Evolutionary conservation across 495 filamentous ascomycete species (phyloP), one percentile per base, ranked within the genome.

Genomic region (Hypoxylon perforatum): DNA sequence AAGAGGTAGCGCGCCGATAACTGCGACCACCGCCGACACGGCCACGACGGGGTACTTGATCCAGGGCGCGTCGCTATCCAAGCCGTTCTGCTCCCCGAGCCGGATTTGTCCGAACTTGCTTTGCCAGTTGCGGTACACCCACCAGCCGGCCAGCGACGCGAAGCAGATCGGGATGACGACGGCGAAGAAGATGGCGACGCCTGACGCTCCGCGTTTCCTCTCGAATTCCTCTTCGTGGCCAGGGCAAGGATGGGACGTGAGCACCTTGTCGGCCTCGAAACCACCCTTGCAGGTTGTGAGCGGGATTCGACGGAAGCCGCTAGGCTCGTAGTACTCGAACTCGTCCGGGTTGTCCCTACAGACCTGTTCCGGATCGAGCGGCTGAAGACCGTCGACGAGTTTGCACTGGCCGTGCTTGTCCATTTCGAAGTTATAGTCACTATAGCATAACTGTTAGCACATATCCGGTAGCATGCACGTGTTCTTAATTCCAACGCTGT

Each of bases 361-460:
- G 41, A 83, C 81, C 57, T 81, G 79, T 46, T 74, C 63, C 52
- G 89, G 87, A 71, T 94, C 85, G n/a, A 88, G 82, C 19, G 88
- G 86, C 8, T 77, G 19, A 45, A 92, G 84, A 22, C 93, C 94
- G 0, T 80, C 67, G 25, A 97, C 91, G 35, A 95, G 87, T 5
- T 68, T 65, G 77, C 96, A 99, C 61, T 87, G 86, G 41, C 88
- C 89, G 73, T 93, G 91, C 33, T 71, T 83, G 75, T 89, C 84
- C 39, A 88, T 85, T 74, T 97, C 86, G 75, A 85, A 99, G 78
- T 99, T 99, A 82, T 91, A 99, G 75, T 97, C 94, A 80, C 93
- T 97, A 56, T 30, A 44, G 38, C 4, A 45, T 41, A 14, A 10
- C n/a, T 10, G 19, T 65, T 58, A 73, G 58, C 57, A 60, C 6